Conservation (phyloP, 164 flowering plant genomes). For the Sedum album region DNA sequence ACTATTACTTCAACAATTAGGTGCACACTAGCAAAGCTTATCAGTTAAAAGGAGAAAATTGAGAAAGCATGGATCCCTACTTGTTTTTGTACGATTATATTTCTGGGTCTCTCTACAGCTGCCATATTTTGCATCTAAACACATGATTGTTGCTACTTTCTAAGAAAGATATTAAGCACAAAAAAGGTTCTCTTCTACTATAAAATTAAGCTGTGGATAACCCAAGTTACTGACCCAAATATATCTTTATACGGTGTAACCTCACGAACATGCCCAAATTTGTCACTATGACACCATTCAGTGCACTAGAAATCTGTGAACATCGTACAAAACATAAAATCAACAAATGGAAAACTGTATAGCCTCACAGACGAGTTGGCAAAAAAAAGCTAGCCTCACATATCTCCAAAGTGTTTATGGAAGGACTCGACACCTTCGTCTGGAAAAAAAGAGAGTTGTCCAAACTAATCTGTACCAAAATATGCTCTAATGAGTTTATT, state of each 20-base stretch:
- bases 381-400: constrained; percentile 39
- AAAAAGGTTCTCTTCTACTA: background rate
- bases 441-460: constrained; percentile 81
- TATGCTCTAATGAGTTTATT: constrained; percentile 1
- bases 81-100: constrained; percentile 61
- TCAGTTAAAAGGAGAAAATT: background rate
- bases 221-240: constrained; percentile 50
- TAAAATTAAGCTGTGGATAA: too few species aligned
- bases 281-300: constrained; percentile 56
- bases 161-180: background rate
- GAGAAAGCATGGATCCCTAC: constrained; percentile 17
- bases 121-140: constrained; percentile 78
- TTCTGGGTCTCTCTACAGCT: constrained; percentile 71
- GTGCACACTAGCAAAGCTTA: background rate
- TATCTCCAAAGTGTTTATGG: constrained; percentile 76
- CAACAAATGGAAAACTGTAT: background rate
- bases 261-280: constrained; percentile 65
- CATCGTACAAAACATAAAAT: background rate
- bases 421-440: constrained; percentile 62
- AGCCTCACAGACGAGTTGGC: background rate
- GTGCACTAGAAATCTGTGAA: constrained; percentile 58
- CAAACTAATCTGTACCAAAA: constrained; percentile 46
- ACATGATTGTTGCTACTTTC: constrained; percentile 9
- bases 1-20: background rate
- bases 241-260: constrained; percentile 81